Conservation (phyloP, 1,284 basidiomycete genomes). For the Ganoderma boninense region DNA sequence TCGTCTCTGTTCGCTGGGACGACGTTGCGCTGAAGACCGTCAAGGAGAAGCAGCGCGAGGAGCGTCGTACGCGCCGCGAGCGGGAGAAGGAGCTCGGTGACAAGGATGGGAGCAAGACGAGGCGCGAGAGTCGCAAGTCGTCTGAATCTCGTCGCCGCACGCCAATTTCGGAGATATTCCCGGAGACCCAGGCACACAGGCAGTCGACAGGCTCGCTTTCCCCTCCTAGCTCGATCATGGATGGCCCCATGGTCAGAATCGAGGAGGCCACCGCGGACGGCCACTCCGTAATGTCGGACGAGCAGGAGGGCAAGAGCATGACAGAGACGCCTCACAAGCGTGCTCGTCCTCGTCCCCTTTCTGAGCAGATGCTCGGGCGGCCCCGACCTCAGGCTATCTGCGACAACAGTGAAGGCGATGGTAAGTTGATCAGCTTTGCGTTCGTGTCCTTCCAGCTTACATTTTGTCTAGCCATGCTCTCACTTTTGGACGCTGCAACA, state of each 20-base stretch:
- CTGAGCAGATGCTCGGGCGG: slow-evolving; percentile 66
- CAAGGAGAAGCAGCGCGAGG: slow-evolving; percentile 58
- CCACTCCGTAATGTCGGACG: slow-evolving; percentile 44
- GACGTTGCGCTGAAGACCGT: slow-evolving; percentile 66
- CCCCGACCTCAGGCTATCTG: slow-evolving; percentile 59
- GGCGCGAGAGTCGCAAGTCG: slow-evolving; percentile 36
- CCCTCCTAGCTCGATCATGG: slow-evolving; percentile 26
- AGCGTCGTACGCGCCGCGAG: slow-evolving; percentile 44
- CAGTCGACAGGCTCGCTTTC: slow-evolving; percentile 24
- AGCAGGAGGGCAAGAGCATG: slow-evolving; percentile 29
- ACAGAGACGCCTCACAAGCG: slow-evolving; percentile 60
- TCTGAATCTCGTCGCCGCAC: slow-evolving; percentile 41
- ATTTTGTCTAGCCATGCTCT: slow-evolving; percentile 57
- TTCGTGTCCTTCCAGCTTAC: slow-evolving; percentile 1
- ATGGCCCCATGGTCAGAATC: slow-evolving; percentile 53
- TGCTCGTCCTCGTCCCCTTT: slow-evolving; percentile 62
- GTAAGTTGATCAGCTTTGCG: slow-evolving; percentile 4
- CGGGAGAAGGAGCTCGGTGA: slow-evolving; percentile 24
- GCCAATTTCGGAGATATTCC: slow-evolving; percentile 45
- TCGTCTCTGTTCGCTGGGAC: slow-evolving; percentile 67
- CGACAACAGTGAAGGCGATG: slow-evolving; percentile 59
- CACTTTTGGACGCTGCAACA: slow-evolving; percentile 76
- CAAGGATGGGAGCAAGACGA: slow-evolving; percentile 30
- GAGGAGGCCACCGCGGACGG: slow-evolving; percentile 63
- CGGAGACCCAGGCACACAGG: slow-evolving; percentile 34